Conservation (phyloP, 495 filamentous ascomycete species). For the Oidiodendron maius region DNA sequence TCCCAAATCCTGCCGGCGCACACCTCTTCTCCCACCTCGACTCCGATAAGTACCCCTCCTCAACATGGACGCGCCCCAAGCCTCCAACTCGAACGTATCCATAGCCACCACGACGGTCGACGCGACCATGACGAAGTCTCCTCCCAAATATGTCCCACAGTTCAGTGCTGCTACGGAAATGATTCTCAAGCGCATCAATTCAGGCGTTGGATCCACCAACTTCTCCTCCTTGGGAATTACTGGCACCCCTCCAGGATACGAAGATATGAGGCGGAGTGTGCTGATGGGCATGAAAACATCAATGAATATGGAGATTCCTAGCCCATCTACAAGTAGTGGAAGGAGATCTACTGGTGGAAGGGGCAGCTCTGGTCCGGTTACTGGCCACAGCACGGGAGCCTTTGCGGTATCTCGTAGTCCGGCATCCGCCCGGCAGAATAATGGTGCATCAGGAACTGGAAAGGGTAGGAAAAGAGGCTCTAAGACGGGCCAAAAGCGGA, state of each 20-base stretch:
- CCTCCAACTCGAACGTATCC: not conserved
- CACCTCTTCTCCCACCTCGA: not conserved
- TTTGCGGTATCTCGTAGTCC: conserved; percentile 8
- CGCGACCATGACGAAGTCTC: conserved; percentile 11
- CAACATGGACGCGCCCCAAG: not conserved
- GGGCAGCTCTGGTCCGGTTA: not conserved
- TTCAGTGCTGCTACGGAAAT: conserved; percentile 50
- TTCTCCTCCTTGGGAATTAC: conserved; percentile 19
- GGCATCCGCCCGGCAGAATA: conserved; percentile 1
- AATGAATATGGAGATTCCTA: conserved; percentile 33
- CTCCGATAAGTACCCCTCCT: not conserved
- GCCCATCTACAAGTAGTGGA: conserved; percentile 9
- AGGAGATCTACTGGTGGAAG: conserved; percentile 1
- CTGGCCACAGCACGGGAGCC: conserved; percentile 8
- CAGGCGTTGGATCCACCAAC: conserved; percentile 25
- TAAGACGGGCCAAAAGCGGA: conserved; percentile 37
- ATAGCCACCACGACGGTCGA: conserved; percentile 8
- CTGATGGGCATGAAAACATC: conserved; percentile 45
- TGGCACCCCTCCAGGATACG: conserved; percentile 33
- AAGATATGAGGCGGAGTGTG: conserved; percentile 41
- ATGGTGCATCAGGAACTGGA: conserved; percentile 5
- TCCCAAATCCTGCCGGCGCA: conserved; percentile 14
- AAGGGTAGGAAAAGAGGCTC: not conserved
- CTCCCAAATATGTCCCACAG: conserved; percentile 33
- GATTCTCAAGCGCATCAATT: conserved; percentile 46